These are phyloP conservation scores for Herpetomonas samuelpessoai DNA, from an alignment of 208 protist genomes.

Conservation along the genomic window DNA sequence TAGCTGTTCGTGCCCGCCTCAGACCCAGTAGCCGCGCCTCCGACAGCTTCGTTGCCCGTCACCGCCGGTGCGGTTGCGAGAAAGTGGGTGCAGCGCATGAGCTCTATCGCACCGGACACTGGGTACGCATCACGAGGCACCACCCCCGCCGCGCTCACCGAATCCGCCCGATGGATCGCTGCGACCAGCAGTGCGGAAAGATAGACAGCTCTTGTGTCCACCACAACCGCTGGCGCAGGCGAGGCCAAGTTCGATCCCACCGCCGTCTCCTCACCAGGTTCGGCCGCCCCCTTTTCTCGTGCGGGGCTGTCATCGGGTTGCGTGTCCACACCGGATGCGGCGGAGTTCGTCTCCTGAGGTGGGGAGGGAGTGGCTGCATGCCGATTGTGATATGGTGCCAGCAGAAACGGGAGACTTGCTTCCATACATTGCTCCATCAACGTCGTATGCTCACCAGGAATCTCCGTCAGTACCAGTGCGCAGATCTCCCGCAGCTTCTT, in stretches of 20 bases:
- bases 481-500: slow-evolving; percentile 31
- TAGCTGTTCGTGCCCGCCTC: slow-evolving; percentile 1
- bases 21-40: not conserved
- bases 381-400: no score
- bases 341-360: not conserved
- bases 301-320: not conserved
- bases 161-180: slow-evolving; percentile 14
- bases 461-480: slow-evolving; percentile 19
- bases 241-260: no score
- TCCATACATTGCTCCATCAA: slow-evolving; percentile 28
- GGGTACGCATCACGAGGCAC: not conserved
- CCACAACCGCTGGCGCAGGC: not conserved
- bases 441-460: slow-evolving; percentile 22
- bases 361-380: not conserved
- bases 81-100: not conserved
- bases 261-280: not conserved
- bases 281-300: not conserved
- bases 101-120: not conserved
- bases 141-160: slow-evolving; percentile 5
- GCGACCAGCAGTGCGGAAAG: slow-evolving; percentile 26
- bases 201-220: slow-evolving; percentile 15
- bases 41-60: not conserved
- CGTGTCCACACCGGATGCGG: not conserved
- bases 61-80: not conserved
- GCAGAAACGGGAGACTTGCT: not conserved